Percentiles rank a stretch among this genome's conserved stretches.
Conservation (phyloP, 2,329 filamentous ascomycete genomes). For the Curvularia lunata region DNA sequence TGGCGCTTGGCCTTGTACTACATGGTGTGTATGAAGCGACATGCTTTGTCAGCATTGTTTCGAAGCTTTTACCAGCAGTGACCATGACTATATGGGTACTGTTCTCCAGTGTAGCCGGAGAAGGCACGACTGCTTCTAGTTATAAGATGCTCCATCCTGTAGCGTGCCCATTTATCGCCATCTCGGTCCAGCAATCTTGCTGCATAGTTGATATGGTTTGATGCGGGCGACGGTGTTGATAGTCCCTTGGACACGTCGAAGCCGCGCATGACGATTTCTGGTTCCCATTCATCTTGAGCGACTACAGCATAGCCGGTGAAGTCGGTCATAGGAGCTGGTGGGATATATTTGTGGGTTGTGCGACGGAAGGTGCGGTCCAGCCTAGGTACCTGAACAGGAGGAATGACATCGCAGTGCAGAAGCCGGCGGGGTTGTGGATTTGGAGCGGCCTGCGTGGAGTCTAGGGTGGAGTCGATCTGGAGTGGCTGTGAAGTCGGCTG, state of each 20-base stretch:
- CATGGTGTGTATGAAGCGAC: too few relatives aligned
- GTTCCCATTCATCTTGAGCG: slow-evolving; percentile 9
- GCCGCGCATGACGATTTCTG: slow-evolving; percentile 15
- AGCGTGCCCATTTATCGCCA: slow-evolving; percentile 10
- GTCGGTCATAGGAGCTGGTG: slow-evolving; percentile 7
- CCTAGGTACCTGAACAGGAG: neutral
- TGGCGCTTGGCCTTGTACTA: neutral
- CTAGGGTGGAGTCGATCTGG: neutral
- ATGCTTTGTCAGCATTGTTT: neutral
- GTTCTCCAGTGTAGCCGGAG: neutral
- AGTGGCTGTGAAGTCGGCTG: neutral
- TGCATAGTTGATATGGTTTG: slow-evolving; percentile 7
- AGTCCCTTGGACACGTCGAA: slow-evolving; percentile 8
- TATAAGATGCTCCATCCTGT: neutral
- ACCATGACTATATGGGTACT: neutral
- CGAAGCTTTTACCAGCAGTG: neutral
- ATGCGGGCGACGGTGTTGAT: neutral
- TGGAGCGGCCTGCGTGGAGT: neutral
- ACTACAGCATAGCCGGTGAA: slow-evolving; percentile 15
- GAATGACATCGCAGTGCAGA: slow-evolving; percentile 6
- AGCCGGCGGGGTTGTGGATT: slow-evolving; percentile 3
- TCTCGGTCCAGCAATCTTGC: slow-evolving; percentile 16
- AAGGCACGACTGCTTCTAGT: too few relatives aligned
- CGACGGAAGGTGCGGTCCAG: neutral
- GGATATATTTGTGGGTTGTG: neutral